Evolutionary conservation across 2,329 filamentous ascomycete genomes (phyloP), one percentile per base, ranked within the genome.

Genomic region (Colletotrichum cereale): DNA sequence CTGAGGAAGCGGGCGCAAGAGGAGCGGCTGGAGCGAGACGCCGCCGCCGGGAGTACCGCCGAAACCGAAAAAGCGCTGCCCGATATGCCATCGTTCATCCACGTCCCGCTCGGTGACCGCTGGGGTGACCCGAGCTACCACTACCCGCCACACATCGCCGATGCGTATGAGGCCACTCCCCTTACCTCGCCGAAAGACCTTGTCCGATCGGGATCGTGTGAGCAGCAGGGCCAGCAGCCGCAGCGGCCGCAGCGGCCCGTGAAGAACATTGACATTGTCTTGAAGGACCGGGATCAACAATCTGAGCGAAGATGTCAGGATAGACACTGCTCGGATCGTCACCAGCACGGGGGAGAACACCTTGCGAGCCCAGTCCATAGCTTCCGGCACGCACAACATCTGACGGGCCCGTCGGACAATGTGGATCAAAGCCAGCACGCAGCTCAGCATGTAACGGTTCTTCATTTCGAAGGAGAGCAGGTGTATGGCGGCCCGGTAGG

Each of bases 61-160:
- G n/a, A 56, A 7, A 36, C 29, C 31, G 36, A 53, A 10, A 48
- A 31, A 24, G 11, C 50, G 16, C 40, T 70, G 10, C 60, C 66
- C 53, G 21, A 26, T 14, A 62, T 64, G 60, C 69, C 69, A 6
- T 34, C 29, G 7, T 60, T 55, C 14, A 4, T 40, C 2, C 58
- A 62, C 26, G 52, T 60, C 18, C 60, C 69, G 11, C 58, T 69
- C 11, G 60, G 66, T 31, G 47, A 64, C 24, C 38, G 44, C 16
- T 57, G 53, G 36, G 55, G 48, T 2, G 31, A 67, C 8, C 57
- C 65, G n/a, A 34, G 36, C 24, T 62, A 67, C 31, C 65, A 62
- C 16, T 38, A 65, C 36, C 66, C 66, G 12, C 62, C 42, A 36
- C 42, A 68, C 7, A 21, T 40, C 14, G 55, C 55, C 34, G 34